A percentile compares a stretch with the other conserved stretches of the same genome.
Conservation (phyloP, 495 filamentous ascomycete genomes). For the Antarctomyces pellizariae region DNA sequence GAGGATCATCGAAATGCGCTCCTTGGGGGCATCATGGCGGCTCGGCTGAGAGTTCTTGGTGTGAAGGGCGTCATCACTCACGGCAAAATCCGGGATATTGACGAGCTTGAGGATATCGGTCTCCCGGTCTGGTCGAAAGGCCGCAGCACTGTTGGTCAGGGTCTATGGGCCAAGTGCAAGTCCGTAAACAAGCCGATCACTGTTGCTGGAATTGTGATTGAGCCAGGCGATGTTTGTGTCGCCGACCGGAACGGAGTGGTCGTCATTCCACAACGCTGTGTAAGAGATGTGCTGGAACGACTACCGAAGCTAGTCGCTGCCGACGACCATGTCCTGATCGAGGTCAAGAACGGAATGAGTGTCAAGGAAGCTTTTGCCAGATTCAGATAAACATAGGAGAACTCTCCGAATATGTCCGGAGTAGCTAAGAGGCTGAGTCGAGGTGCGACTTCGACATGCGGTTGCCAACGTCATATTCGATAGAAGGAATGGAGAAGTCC, state of each 20-base stretch:
- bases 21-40: slow-evolving; percentile 44
- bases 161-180: slow-evolving; percentile 32
- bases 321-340: slow-evolving; percentile 35
- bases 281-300: slow-evolving; percentile 25
- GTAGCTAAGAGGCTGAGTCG: too few relatives aligned
- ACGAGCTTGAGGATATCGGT: slow-evolving; percentile 21
- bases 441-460: too few relatives aligned
- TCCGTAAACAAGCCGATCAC: slow-evolving; percentile 27
- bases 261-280: slow-evolving; percentile 28
- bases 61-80: slow-evolving; percentile 29
- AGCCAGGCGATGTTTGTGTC: slow-evolving; percentile 37
- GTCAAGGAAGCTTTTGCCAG: slow-evolving; percentile 39
- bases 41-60: slow-evolving; percentile 29
- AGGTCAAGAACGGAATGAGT: slow-evolving; percentile 29
- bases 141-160: slow-evolving; percentile 34
- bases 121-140: slow-evolving; percentile 32
- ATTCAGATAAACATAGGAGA: too few relatives aligned
- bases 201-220: slow-evolving; percentile 25
- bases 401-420: too few relatives aligned
- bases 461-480: too few relatives aligned
- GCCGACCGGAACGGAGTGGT: slow-evolving; percentile 39
- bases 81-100: slow-evolving; percentile 39
- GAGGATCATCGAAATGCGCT: slow-evolving; percentile 34
- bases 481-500: too few relatives aligned
- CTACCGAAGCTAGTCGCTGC: slow-evolving; percentile 31